Base-by-base conservation (phyloP, 1,284 basidiomycete species). In the Ceratobasidium theobromae region DNA sequence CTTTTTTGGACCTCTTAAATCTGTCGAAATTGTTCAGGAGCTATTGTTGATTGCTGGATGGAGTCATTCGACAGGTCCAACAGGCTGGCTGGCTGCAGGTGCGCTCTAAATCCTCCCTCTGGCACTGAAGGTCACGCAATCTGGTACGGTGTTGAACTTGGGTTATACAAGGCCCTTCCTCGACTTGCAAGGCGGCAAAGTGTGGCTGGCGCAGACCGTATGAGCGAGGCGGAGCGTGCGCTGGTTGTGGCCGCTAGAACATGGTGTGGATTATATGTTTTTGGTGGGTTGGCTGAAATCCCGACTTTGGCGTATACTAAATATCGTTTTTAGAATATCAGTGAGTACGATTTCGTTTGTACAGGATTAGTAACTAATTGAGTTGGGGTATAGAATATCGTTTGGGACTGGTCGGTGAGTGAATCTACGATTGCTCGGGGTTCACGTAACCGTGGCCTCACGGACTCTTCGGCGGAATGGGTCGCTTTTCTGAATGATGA, bases 401-500 rank as follows among this genome's bases (percentile, higher is more conserved):
- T 70, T 71, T 64, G 69, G 70, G 21, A 71, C 69, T 54, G 65
- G 70, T 9, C 67, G 67, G 67, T 68, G 38, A 65, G 60, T 65
- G n/a, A n/a, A n/a, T n/a, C n/a, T n/a, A n/a, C n/a, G n/a, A n/a
- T n/a, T 0, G 82, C 82, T 0, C 81, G 81, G 6, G 80, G 77
- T 0, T 79, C 82, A 9, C 75, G 82, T 3, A 84, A 84, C 71
- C 69, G 81, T 51, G 81, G 82, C 3, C 70, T 84, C 62, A 65
- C 70, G 43, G 81, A 83, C 71, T 81, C 81, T 1, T 73, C 81
- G 0, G 81, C 81, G 0, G 77, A 80, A 60, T 85, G 76, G 81
- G 78, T 75, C 9, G 75, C 75, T 55, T 86, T 86, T 73, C 75
- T 86, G 27, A 84, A 86, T 68, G 85, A 86, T 69, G 85, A 86